These are phyloP conservation scores for Handroanthus guayacan DNA, from an alignment of 257 asterid genomes.

Conservation along the genomic window DNA sequence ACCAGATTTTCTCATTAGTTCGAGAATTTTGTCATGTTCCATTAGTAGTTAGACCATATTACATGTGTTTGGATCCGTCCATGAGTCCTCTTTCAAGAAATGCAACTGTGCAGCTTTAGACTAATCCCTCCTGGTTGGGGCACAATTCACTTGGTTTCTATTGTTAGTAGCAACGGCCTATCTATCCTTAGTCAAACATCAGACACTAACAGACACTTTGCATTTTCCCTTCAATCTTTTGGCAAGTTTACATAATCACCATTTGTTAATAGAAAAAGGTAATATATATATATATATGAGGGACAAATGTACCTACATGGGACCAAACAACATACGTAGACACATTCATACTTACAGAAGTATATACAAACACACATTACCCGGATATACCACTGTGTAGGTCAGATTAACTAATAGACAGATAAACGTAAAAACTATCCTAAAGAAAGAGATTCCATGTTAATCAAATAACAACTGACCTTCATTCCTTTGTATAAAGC, in stretches of 20 bases:
- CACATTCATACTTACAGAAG: background rate
- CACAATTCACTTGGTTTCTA: slow-evolving; percentile 3
- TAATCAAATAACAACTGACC: slow-evolving; percentile 54
- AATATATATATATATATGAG: slow-evolving; percentile 9
- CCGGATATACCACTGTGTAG: background rate
- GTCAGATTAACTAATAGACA: background rate
- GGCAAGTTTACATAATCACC: slow-evolving; percentile 1
- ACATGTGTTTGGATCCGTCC: background rate
- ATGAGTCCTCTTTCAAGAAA: background rate
- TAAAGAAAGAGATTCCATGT: slow-evolving; percentile 31
- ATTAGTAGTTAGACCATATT: background rate
- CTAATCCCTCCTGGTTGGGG: slow-evolving; percentile 14
- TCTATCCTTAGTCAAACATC: slow-evolving; percentile 3
- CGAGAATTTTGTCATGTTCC: background rate
- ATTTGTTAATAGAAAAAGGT: background rate
- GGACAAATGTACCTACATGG: background rate
- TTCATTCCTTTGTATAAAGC: slow-evolving; percentile 98
- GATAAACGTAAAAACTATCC: slow-evolving; percentile 9
- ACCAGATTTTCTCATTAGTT: slow-evolving; percentile 13
- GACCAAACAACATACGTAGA: background rate
- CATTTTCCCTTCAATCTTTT: slow-evolving; percentile 4
- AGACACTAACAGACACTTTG: background rate
- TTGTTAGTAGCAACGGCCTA: background rate
- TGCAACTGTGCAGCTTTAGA: slow-evolving; percentile 9
- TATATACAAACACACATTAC: background rate